These are phyloP conservation scores for Kuraishia cidri DNA, from an alignment of 805 yeast genomes.

Conservation along the genomic window DNA sequence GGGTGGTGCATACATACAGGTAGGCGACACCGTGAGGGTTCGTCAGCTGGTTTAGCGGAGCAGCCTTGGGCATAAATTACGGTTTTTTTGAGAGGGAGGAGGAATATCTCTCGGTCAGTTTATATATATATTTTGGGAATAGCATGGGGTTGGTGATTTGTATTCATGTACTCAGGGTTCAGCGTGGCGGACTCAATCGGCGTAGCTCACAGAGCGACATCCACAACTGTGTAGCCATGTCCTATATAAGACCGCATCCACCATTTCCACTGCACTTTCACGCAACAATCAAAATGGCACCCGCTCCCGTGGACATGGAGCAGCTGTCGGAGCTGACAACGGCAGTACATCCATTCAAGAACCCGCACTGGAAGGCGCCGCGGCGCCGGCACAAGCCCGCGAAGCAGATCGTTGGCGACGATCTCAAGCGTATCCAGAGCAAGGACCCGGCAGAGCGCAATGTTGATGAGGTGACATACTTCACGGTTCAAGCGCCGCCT, in stretches of 20 bases:
- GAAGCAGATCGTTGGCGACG: slow-evolving; percentile 70
- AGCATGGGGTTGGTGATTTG: too few relatives aligned
- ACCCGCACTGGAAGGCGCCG: slow-evolving; percentile 38
- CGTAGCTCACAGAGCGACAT: too few relatives aligned
- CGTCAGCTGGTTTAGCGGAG: too few relatives aligned
- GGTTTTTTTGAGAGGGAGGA: not conserved
- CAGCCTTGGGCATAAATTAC: not conserved
- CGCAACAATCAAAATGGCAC: too few relatives aligned
- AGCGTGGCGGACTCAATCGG: too few relatives aligned
- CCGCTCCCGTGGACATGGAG: too few relatives aligned
- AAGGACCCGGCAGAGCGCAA: slow-evolving; percentile 22
- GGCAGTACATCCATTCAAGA: slow-evolving; percentile 49
- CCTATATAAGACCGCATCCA: too few relatives aligned
- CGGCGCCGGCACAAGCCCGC: slow-evolving; percentile 63
- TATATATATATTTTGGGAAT: too few relatives aligned
- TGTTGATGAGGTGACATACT: slow-evolving; percentile 49
- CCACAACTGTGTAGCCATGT: too few relatives aligned
- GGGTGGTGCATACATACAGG: slow-evolving; percentile 1
- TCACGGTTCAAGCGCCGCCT: slow-evolving; percentile 78
- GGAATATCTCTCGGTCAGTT: not conserved
- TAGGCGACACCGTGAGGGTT: not conserved
- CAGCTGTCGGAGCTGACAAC: slow-evolving; percentile 27
- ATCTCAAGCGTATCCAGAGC: slow-evolving; percentile 52
- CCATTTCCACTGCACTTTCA: too few relatives aligned
- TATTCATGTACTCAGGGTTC: too few relatives aligned